These are phyloP conservation scores for Chaetomium cochliodes DNA, from an alignment of 495 filamentous ascomycete species.

Conservation along the genomic window DNA sequence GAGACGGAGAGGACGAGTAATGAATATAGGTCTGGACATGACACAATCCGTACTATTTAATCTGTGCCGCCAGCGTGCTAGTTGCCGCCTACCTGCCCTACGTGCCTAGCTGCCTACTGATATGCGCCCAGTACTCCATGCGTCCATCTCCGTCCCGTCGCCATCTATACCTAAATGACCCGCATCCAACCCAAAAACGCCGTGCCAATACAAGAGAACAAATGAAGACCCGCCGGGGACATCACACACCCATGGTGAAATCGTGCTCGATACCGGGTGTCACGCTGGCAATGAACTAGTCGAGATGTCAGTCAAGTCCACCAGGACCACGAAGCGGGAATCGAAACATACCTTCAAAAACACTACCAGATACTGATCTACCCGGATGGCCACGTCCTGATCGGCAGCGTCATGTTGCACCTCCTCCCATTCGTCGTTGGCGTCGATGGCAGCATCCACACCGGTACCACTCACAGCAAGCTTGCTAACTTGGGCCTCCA, in stretches of 20 bases:
- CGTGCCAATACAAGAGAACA: neutral
- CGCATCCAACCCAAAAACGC: conserved; percentile 11
- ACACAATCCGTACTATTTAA: conserved; percentile 3
- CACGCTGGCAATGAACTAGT: conserved; percentile 87
- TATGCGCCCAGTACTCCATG: conserved; percentile 13
- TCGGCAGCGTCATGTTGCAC: conserved; percentile 65
- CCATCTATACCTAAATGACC: conserved; percentile 12
- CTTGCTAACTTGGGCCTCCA: conserved; percentile 61
- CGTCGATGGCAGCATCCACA: conserved; percentile 39
- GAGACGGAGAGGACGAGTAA: conserved; percentile 38
- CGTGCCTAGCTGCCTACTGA: neutral
- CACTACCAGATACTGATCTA: conserved; percentile 96
- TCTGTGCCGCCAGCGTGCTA: neutral
- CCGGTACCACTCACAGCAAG: conserved; percentile 40
- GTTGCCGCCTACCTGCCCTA: neutral
- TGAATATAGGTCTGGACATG: neutral
- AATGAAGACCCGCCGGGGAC: neutral
- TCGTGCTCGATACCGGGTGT: conserved; percentile 97
- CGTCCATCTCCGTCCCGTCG: neutral
- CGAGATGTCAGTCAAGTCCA: conserved; percentile 17
- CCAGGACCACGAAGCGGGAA: neutral
- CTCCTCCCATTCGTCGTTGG: conserved; percentile 84
- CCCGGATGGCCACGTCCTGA: conserved; percentile 84
- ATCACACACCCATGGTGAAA: conserved; percentile 92
- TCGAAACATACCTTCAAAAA: conserved; percentile 68